phyloP scores from a whole-genome alignment of 768 basidiomycete species.

The Calocybe gangraenosa region DNA sequence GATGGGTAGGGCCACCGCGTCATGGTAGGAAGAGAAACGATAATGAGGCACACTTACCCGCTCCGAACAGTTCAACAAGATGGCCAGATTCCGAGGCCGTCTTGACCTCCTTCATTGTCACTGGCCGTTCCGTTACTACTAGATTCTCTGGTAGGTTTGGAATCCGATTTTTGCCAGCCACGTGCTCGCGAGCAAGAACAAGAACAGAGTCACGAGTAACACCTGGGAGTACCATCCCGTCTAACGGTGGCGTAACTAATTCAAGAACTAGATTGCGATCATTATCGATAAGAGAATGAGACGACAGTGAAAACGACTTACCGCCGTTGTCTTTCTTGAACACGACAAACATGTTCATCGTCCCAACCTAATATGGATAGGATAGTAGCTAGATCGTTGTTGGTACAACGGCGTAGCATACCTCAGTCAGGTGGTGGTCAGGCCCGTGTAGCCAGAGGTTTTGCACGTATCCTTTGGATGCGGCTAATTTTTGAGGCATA shows the following conservation, averaged over 20 bases:
- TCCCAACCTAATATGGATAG: conserved; percentile 61
- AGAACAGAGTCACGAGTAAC: conserved; percentile 88
- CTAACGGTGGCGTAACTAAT: conserved; percentile 83
- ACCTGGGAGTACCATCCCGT: conserved; percentile 90
- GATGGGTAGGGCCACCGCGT: conserved; percentile 26
- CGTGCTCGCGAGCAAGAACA: conserved; percentile 61
- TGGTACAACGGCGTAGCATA: conserved; percentile 6
- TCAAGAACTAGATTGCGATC: conserved; percentile 50
- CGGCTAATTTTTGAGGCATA: conserved; percentile 77
- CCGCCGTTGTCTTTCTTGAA: conserved; percentile 69
- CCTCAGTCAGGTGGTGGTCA: conserved; percentile 53
- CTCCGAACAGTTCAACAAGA: conserved; percentile 79
- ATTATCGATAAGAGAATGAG: conserved; percentile 16
- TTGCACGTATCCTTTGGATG: conserved; percentile 74
- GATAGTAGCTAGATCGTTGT: conserved; percentile 27
- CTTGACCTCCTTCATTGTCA: conserved; percentile 76
- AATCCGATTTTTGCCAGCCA: conserved; percentile 38
- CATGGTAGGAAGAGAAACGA: conserved; percentile 1
- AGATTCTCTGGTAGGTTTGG: conserved; percentile 52
- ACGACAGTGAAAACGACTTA: conserved; percentile 18
- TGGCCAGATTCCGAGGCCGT: conserved; percentile 51
- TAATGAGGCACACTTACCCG: conserved; percentile 41
- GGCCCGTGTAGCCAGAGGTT: conserved; percentile 88
- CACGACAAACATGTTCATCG: conserved; percentile 90
- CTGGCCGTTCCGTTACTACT: conserved; percentile 60